These are phyloP conservation scores for Pseudogymnoascus sp. DNA, from an alignment of 2,329 filamentous ascomycete genomes.

Conservation along the genomic window DNA sequence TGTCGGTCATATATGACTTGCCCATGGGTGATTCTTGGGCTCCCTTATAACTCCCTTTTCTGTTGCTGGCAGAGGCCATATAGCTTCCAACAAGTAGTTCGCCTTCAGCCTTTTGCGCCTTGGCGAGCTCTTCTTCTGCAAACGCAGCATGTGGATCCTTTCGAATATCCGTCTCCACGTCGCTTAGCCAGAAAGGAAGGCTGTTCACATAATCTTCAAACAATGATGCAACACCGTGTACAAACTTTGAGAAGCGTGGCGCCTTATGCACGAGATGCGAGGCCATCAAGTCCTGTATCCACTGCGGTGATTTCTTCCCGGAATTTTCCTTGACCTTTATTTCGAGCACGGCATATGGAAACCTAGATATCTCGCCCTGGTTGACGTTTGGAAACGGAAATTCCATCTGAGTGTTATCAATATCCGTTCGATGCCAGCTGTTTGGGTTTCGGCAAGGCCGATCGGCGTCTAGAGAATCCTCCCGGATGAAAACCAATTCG, in stretches of 20 bases:
- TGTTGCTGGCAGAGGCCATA: conserved; percentile 46
- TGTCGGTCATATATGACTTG: conserved; percentile 56
- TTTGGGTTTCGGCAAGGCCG: conserved; percentile 83
- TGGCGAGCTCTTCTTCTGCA: conserved; percentile 80
- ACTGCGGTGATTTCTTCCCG: conserved; percentile 64
- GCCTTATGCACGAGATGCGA: conserved; percentile 88
- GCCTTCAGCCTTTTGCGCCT: conserved; percentile 74
- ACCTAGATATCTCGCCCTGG: conserved; percentile 83
- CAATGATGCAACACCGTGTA: conserved; percentile 82
- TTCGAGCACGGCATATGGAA: conserved; percentile 85
- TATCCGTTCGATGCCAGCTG: conserved; percentile 86
- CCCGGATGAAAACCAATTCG: conserved; percentile 77
- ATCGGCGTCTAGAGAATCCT: conserved; percentile 68
- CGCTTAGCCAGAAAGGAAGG: conserved; percentile 90
- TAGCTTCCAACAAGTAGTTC: conserved; percentile 86
- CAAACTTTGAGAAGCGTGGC: conserved; percentile 92
- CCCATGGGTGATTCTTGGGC: conserved; percentile 60
- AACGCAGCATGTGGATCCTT: conserved; percentile 87
- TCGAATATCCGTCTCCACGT: conserved; percentile 87
- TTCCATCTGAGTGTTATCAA: conserved; percentile 73
- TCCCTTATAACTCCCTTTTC: conserved; percentile 46
- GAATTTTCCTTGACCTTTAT: conserved; percentile 74
- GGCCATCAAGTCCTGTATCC: conserved; percentile 85
- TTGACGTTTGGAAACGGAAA: conserved; percentile 84
- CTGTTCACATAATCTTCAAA: conserved; percentile 96